phyloP scores from a whole-genome alignment of 176 grass and related monocot species.

The Metroxylon sagu region DNA sequence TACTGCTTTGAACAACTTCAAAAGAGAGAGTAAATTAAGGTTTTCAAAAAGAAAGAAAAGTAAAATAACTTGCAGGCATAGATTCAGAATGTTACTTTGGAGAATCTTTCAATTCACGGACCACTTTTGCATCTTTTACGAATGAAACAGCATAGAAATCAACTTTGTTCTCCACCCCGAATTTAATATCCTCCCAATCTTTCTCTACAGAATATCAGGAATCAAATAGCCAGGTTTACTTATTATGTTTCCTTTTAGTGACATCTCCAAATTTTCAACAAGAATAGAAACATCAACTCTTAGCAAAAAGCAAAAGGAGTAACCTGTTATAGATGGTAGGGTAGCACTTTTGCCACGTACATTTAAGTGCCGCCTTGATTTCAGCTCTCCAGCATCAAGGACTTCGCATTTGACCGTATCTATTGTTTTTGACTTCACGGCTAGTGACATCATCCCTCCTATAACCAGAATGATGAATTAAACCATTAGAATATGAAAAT shows the following conservation, averaged over 20 bases:
- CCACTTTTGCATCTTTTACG: constrained; percentile 85
- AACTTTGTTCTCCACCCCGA: constrained; percentile 79
- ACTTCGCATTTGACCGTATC: constrained; percentile 86
- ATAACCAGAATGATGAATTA: neutral
- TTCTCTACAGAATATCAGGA: constrained; percentile 46
- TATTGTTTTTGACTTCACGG: constrained; percentile 61
- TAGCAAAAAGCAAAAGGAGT: neutral
- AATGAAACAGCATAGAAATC: constrained; percentile 99
- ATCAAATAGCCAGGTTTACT: neutral
- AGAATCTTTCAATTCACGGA: constrained; percentile 87
- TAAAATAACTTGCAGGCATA: constrained; percentile 7
- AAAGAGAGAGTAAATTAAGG: too few species aligned
- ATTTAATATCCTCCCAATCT: constrained; percentile 99
- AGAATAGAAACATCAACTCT: too few species aligned
- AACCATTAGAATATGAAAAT: too few species aligned
- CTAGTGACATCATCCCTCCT: constrained; percentile 97
- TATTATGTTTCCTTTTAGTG: too few species aligned
- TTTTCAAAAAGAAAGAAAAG: neutral
- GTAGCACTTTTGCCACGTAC: constrained; percentile 95
- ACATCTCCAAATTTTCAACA: neutral
- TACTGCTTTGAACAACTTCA: too few species aligned
- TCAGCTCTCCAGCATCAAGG: constrained; percentile 84
- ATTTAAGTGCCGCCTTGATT: constrained; percentile 93
- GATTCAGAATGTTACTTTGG: constrained; percentile 42
- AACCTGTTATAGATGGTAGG: constrained; percentile 94